phyloP scores from a whole-genome alignment of 1,284 basidiomycete species.

The Trichosporon coremiiforme region DNA sequence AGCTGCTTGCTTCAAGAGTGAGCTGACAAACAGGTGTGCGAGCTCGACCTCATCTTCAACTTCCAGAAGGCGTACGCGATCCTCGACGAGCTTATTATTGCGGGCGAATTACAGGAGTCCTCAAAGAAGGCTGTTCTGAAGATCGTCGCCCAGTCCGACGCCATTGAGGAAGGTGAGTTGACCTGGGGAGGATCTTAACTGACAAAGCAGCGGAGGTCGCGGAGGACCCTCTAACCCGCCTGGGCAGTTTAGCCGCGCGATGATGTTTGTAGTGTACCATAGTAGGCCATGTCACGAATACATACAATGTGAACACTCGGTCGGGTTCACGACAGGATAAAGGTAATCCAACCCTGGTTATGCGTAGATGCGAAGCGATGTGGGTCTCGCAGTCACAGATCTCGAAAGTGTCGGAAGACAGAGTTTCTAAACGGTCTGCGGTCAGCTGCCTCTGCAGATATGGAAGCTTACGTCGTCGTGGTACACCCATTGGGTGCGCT shows the following conservation, averaged over 20 bases:
- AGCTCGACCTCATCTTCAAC: constrained; percentile 96
- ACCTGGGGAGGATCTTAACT: background rate
- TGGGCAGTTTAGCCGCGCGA: constrained; percentile 42
- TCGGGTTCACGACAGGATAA: background rate
- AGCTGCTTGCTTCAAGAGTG: constrained; percentile 40
- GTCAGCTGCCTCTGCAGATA: no score
- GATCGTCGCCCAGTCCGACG: constrained; percentile 63
- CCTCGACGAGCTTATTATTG: constrained; percentile 95
- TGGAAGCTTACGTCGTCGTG: constrained; percentile 56
- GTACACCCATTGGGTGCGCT: constrained; percentile 52
- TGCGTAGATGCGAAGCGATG: background rate
- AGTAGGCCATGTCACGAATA: constrained; percentile 20
- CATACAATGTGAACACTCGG: constrained; percentile 2
- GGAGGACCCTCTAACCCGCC: constrained; percentile 52
- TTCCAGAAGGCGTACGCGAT: constrained; percentile 99
- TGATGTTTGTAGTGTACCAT: constrained; percentile 21
- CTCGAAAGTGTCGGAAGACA: background rate
- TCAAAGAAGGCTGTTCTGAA: constrained; percentile 96
- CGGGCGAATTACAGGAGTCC: constrained; percentile 96
- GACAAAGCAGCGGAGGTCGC: constrained; percentile 48
- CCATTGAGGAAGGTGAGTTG: constrained; percentile 59
- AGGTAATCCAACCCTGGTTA: background rate
- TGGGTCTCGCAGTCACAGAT: background rate
- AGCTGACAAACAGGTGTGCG: constrained; percentile 72
- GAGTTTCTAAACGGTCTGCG: constrained; percentile 26